Evolutionary conservation across 495 filamentous ascomycete genomes (phyloP).

Genomic region (Podospora comata): DNA sequence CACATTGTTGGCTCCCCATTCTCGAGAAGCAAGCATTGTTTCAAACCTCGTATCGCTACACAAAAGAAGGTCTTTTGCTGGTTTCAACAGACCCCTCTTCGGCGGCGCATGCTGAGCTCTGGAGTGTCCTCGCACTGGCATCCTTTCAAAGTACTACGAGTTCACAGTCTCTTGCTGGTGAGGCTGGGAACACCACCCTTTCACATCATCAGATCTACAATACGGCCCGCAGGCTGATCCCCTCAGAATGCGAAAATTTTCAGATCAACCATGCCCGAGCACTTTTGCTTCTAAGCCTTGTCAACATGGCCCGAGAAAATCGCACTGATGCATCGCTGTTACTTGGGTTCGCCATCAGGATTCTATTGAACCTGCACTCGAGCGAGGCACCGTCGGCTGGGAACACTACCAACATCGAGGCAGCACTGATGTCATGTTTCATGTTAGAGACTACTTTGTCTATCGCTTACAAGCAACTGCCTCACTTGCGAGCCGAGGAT

Average conservation of each 20-base stretch:
- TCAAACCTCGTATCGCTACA: slow-evolving; percentile 46
- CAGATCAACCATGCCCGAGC: slow-evolving; percentile 63
- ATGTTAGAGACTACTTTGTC: slow-evolving; percentile 64
- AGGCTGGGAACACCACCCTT: background rate
- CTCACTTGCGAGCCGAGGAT: slow-evolving; percentile 53
- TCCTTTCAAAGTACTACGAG: slow-evolving; percentile 46
- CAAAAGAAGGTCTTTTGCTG: slow-evolving; percentile 30
- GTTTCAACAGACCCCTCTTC: slow-evolving; percentile 37
- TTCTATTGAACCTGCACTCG: slow-evolving; percentile 49
- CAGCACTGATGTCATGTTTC: slow-evolving; percentile 60
- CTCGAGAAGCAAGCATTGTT: slow-evolving; percentile 64
- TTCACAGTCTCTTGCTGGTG: slow-evolving; percentile 16
- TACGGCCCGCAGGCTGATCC: slow-evolving; percentile 57
- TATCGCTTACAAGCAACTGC: slow-evolving; percentile 49
- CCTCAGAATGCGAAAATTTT: slow-evolving; percentile 54
- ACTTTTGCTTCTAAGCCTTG: slow-evolving; percentile 57
- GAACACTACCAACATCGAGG: slow-evolving; percentile 42
- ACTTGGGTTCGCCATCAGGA: slow-evolving; percentile 58
- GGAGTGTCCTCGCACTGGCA: slow-evolving; percentile 59
- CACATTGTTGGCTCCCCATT: slow-evolving; percentile 70
- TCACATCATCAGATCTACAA: slow-evolving; percentile 50
- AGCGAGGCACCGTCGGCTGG: slow-evolving; percentile 26
- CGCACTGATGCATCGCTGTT: slow-evolving; percentile 59
- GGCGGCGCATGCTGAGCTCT: slow-evolving; percentile 61
- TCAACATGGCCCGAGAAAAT: slow-evolving; percentile 56